Base-by-base conservation (phyloP, 176 grass and related monocot genomes). In the Oryza meyeriana region DNA sequence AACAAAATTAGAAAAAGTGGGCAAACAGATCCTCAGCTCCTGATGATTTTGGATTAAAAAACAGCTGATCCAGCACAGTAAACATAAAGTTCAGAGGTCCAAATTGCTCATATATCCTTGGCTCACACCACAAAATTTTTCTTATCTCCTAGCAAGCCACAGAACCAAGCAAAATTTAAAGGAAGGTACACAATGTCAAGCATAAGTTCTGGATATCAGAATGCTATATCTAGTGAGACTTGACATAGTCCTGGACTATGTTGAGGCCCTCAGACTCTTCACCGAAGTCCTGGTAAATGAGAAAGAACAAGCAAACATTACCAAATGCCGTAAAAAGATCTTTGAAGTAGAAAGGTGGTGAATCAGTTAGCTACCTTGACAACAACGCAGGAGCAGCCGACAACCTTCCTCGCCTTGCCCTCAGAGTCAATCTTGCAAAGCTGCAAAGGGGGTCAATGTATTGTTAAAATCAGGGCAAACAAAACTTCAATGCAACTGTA, bases 361-460 rank as follows among this genome's bases (percentile, higher is more conserved):
- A 40, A 71, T 50, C 30, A 16, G 48, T 38, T 25, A 12, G 3
- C 32, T 71, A 98, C 92, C 95, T 92, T 98, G 40, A 94, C 74
- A 22, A 94, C 86, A 3, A 94, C 85, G 20, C 92, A 98, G 5
- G 92, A 93, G 86, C 92, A 94, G n/a, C 92, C 92, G 2, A 98
- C 90, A 67, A 98, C 90, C 70, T 94, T 94, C 85, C 94, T 89
- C 69, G 94, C 91, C 80, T 94, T 97, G 32, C 91, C 94, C 74
- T 97, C 91, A 1, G 89, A 84, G 64, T 97, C 94, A 33, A 97
- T 93, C 82, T 97, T 94, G 94, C 94, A 92, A 84, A 95, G 85
- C 87, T 95, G 84, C n/a, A 69, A 16, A 31, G 1, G 7, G 36
- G 18, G 14, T 14, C 40, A 22, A 17, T 10, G 44, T 24, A 24